Conservation (phyloP, 2,329 filamentous ascomycete genomes). For the Talaromyces sp. region DNA sequence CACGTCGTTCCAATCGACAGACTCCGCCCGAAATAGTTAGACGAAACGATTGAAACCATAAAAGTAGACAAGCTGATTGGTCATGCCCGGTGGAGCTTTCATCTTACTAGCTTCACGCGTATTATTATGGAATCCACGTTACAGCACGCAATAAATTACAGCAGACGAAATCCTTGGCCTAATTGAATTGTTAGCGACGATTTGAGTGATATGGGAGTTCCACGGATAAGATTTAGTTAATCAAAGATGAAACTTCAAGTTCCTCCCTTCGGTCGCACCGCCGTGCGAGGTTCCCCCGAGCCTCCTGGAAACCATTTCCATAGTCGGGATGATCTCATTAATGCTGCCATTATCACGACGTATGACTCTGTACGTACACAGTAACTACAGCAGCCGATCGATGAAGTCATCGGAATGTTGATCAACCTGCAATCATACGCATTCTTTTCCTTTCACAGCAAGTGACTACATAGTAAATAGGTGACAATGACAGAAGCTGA, state of each 20-base stretch:
- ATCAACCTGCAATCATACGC: not conserved
- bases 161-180: not conserved
- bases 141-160: not conserved
- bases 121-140: too few species aligned
- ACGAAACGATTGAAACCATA: not conserved
- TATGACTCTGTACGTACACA: not conserved
- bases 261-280: not conserved
- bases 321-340: not conserved
- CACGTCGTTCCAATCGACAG: not conserved
- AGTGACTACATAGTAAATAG: not conserved
- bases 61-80: not conserved
- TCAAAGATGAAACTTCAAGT: not conserved
- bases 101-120: not conserved
- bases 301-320: constrained; percentile 2
- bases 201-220: not conserved
- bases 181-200: too few species aligned
- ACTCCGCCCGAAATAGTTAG: not conserved
- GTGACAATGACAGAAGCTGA: not conserved
- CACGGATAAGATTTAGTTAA: not conserved
- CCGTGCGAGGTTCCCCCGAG: not conserved
- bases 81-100: not conserved
- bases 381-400: not conserved
- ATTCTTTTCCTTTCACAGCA: not conserved
- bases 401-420: constrained; percentile 12
- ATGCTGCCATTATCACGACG: not conserved